phyloP scores from a whole-genome alignment of 1,284 basidiomycete species.

The Moesziomyces parantarcticus region DNA sequence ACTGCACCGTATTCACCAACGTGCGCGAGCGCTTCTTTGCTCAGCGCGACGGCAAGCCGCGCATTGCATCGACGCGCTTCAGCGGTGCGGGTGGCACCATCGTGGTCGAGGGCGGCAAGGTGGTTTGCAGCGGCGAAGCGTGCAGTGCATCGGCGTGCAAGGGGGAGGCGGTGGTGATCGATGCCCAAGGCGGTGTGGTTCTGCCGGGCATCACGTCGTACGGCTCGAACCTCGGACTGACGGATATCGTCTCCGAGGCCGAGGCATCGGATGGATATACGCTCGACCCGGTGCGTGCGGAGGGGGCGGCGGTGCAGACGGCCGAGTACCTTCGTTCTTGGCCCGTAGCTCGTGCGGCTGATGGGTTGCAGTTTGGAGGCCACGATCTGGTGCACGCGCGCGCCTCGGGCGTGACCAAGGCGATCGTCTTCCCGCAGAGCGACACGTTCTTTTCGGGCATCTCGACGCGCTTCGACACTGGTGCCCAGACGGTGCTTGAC shows the following conservation, averaged over 20 bases:
- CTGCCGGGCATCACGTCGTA: constrained; percentile 54
- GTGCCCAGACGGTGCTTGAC: constrained; percentile 70
- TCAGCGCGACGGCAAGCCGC: not conserved
- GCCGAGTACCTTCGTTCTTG: constrained; percentile 20
- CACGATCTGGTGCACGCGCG: constrained; percentile 67
- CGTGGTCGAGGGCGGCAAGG: constrained; percentile 39
- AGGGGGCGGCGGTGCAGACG: constrained; percentile 10
- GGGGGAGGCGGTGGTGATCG: constrained; percentile 8
- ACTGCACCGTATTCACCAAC: constrained; percentile 50
- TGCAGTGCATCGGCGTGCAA: constrained; percentile 9
- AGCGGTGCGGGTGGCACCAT: constrained; percentile 6
- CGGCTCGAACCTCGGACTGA: constrained; percentile 55
- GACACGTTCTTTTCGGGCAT: constrained; percentile 73
- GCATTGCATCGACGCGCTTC: constrained; percentile 9
- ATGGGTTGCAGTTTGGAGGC: constrained; percentile 56
- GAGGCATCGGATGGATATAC: constrained; percentile 49
- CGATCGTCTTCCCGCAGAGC: constrained; percentile 69
- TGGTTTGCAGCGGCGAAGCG: constrained; percentile 38
- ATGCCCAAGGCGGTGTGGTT: constrained; percentile 38
- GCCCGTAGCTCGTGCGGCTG: constrained; percentile 45
- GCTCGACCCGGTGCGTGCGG: constrained; percentile 16
- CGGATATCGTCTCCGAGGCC: constrained; percentile 55
- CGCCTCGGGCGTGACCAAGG: constrained; percentile 74
- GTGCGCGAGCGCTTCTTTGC: constrained; percentile 31
- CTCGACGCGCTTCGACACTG: constrained; percentile 45